Evolutionary conservation across 1,139 yeast species (phyloP).

Genomic region (Pichia sp.): DNA sequence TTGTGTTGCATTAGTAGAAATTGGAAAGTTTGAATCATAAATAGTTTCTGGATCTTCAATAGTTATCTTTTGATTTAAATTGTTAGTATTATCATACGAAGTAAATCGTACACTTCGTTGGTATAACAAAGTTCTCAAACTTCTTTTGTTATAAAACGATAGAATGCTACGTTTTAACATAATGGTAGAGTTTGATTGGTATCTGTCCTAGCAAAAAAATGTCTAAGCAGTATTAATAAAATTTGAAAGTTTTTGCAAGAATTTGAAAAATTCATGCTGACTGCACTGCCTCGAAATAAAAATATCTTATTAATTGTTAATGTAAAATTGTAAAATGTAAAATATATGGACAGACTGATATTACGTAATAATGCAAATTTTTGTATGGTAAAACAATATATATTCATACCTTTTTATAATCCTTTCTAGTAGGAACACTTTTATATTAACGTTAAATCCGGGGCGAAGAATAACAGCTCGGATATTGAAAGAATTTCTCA

Average conservation of each 20-base stretch:
- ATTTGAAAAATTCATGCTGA: not conserved
- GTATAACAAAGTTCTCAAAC: not conserved
- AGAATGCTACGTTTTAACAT: not conserved
- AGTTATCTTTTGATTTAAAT: constrained; percentile 6
- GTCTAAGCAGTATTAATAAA: not conserved
- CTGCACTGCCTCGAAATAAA: not conserved
- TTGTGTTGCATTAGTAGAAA: constrained; percentile 18
- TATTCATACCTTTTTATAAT: too few relatives aligned
- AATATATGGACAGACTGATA: too few relatives aligned
- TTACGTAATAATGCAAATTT: too few relatives aligned
- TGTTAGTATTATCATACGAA: not conserved
- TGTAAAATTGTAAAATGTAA: too few relatives aligned
- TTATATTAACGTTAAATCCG: too few relatives aligned
- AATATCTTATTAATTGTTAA: not conserved
- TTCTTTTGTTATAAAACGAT: not conserved
- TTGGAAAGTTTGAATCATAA: constrained; percentile 14
- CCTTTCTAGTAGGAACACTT: too few relatives aligned
- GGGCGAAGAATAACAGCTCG: too few relatives aligned
- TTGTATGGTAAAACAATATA: too few relatives aligned
- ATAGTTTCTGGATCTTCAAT: constrained; percentile 22
- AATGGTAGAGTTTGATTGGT: not conserved
- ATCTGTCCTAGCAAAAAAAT: not conserved
- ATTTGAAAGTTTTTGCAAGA: not conserved
- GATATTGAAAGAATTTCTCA: too few relatives aligned
- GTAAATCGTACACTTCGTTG: not conserved